phyloP scores from a whole-genome alignment of 345 rosid species.

The Syzygium aqueum region DNA sequence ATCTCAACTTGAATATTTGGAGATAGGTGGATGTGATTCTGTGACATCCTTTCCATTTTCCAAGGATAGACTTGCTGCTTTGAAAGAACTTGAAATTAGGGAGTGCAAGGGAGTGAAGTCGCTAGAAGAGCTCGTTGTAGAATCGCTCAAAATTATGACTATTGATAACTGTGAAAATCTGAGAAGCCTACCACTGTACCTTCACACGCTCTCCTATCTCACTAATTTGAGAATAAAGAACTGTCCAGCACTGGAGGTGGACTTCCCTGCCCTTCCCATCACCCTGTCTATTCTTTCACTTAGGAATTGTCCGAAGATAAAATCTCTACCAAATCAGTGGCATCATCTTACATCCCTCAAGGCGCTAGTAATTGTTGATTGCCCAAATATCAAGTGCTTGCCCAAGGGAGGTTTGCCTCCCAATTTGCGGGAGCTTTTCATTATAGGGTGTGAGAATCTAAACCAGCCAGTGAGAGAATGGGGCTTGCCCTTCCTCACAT shows the following conservation, averaged over 20 bases:
- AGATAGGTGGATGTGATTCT: neutral
- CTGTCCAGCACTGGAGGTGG: neutral
- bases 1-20: neutral
- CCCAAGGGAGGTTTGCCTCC: neutral
- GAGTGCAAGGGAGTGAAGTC: neutral
- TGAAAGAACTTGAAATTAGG: rapidly evolving
- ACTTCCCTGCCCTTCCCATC: neutral
- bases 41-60: neutral
- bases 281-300: neutral
- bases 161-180: rapidly evolving
- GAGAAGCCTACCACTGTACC: neutral
- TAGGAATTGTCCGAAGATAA: rapidly evolving
- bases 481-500: neutral
- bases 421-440: rapidly evolving
- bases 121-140: neutral
- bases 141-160: neutral
- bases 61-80: neutral
- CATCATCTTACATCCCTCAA: neutral
- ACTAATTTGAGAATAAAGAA: rapidly evolving
- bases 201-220: neutral
- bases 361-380: rapidly evolving
- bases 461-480: neutral
- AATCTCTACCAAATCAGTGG: neutral
- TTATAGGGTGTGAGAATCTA: rapidly evolving
- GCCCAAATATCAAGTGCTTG: neutral